phyloP scores from a whole-genome alignment of 306 rosid genomes.

The Prunus salicina region DNA sequence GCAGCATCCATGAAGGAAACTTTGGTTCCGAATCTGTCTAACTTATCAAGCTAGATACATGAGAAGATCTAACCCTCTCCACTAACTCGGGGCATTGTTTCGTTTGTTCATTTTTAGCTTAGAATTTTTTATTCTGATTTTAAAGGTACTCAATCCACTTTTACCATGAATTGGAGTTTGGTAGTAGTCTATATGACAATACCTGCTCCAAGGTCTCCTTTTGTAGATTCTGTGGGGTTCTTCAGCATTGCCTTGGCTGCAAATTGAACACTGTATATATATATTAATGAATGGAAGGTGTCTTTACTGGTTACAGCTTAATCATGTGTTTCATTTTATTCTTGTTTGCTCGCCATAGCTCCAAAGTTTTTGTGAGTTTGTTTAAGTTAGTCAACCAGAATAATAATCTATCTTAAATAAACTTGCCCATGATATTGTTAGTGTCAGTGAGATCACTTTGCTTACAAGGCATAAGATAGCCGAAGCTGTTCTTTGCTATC shows the following conservation, averaged over 20 bases:
- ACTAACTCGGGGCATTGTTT: constrained; percentile 18
- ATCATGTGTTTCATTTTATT: neutral
- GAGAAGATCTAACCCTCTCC: constrained; percentile 21
- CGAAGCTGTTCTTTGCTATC: no score
- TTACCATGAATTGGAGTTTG: constrained; percentile 1
- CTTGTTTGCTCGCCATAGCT: neutral
- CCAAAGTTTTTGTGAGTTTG: neutral
- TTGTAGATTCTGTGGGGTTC: constrained; percentile 13
- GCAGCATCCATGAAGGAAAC: constrained; percentile 52
- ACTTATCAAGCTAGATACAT: constrained; percentile 8
- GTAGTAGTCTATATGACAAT: neutral
- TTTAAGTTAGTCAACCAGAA: neutral
- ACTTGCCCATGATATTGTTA: no score
- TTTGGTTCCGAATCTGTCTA: constrained; percentile 72
- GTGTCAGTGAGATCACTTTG: no score
- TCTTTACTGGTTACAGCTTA: constrained; percentile 9
- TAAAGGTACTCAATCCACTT: neutral
- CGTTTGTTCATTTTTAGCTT: constrained; percentile 1
- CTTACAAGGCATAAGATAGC: no score
- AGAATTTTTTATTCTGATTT: neutral
- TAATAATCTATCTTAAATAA: no score
- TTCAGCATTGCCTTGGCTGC: neutral
- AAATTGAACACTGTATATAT: constrained; percentile 31
- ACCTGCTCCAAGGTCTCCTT: neutral
- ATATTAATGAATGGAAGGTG: constrained; percentile 29